Evolutionary conservation across 73 alveolate species (phyloP), one percentile per base, ranked within the genome.

Genomic region (Paramecium biaurelia): DNA sequence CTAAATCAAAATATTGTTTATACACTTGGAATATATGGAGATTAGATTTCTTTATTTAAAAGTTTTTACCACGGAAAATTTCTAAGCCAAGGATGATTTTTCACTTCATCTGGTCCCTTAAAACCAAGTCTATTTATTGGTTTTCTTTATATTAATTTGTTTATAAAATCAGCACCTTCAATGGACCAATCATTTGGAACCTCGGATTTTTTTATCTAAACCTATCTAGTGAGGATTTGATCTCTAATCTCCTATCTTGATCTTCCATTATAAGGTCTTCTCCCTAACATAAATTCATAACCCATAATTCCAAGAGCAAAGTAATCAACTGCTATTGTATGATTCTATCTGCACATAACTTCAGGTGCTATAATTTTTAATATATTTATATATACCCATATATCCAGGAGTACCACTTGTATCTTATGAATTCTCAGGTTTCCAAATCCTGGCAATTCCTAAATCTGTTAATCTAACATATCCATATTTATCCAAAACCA

Each of bases 401-500:
- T 98, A 98, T 10, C 99, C 99, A 0, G 99, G 99, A 23, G 99
- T 98, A 1, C 99, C 99, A 42, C 98, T 94, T 38, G 99, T 98
- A 89, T 98, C 99, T 76, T 93, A 76, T 14, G 98, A 94, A 85
- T 98, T 98, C 45, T 97, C 98, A 15, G 96, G 94, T 15, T 93
- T 92, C 95, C 93, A 92, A 0, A 93, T 89, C 70, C 98, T 93
- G 0, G 99, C 99, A 26, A 98, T 97, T 15, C 99, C 99, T 70
- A 98, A 76, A 94, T 98, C 99, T 2, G 99, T 97, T 11, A 98
- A 92, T 76, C 97, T 86, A 1, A 94, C 95, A 85, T 97, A 96
- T 10, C 99, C 99, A 20, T 92, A 59, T 24, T 92, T 59, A 68
- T 96, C 99, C 86, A 98, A 57, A 35, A 98, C 99, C 59, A 98